These are phyloP conservation scores for Otatea glauca DNA, from an alignment of 176 grass and related monocot genomes.

Conservation along the genomic window DNA sequence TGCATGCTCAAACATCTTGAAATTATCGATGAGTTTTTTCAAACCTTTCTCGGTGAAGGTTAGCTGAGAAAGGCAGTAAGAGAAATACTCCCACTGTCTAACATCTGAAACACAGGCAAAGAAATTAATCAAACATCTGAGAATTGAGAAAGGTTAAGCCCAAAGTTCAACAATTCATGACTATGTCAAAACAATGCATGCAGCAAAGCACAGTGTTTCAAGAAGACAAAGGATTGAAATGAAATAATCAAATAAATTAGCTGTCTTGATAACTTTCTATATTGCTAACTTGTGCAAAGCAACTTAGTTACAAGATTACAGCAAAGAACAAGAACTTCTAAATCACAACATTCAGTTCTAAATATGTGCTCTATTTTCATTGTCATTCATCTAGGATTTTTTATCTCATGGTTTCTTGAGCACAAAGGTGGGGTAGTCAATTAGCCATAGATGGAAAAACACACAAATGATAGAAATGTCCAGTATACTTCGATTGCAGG, in stretches of 20 bases:
- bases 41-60: slow-evolving; percentile 91
- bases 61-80: slow-evolving; percentile 95
- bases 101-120: slow-evolving; percentile 67
- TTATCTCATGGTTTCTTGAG: slow-evolving; percentile 18
- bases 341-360: slow-evolving; percentile 20
- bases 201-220: background rate
- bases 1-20: slow-evolving; percentile 90
- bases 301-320: slow-evolving; percentile 1
- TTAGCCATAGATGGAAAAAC: slow-evolving; percentile 7
- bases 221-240: slow-evolving; percentile 34
- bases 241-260: background rate
- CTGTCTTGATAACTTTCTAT: background rate
- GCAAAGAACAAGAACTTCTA: background rate
- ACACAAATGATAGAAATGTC: slow-evolving; percentile 16
- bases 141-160: background rate
- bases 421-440: background rate
- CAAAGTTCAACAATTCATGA: slow-evolving; percentile 5
- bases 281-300: background rate
- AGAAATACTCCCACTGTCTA: slow-evolving; percentile 87
- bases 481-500: slow-evolving; percentile 12
- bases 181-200: slow-evolving; percentile 16
- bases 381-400: background rate
- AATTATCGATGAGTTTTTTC: slow-evolving; percentile 94
- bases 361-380: background rate
- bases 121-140: slow-evolving; percentile 13